A percentile compares a stretch with the other conserved stretches of the same genome.
Conservation (phyloP, 306 rosid genomes). For the Acacia crassicarpa region DNA sequence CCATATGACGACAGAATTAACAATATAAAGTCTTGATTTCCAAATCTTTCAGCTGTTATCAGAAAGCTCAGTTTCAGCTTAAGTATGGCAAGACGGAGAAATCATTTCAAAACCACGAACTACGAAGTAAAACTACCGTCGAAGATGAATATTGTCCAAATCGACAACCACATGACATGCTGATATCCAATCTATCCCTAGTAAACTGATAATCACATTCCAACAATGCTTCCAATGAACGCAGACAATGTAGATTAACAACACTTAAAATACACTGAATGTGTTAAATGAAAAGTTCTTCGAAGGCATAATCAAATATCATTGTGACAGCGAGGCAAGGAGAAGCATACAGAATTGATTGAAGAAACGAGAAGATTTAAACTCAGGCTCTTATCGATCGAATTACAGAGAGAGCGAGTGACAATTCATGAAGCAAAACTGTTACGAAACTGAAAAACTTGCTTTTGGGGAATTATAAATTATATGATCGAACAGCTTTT, state of each 20-base stretch:
- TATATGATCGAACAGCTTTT: constrained; percentile 29
- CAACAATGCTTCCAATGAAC: neutral
- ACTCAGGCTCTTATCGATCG: constrained; percentile 31
- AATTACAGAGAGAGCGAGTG: neutral
- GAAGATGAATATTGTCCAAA: neutral
- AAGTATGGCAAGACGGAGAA: neutral
- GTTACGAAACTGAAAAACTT: neutral
- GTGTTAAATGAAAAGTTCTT: neutral
- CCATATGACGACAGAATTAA: neutral
- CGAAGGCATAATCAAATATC: neutral
- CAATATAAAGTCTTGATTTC: neutral
- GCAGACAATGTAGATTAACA: neutral
- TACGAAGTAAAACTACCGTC: neutral
- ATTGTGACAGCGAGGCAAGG: neutral
- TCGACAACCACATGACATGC: constrained; percentile 8
- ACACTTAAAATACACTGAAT: neutral
- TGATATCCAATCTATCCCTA: neutral
- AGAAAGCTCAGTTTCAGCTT: neutral
- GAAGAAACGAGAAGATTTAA: neutral
- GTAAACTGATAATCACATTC: neutral
- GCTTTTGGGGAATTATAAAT: neutral
- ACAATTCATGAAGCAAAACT: neutral
- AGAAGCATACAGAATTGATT: neutral
- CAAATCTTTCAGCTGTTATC: neutral
- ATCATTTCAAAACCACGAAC: neutral